Base-by-base conservation (phyloP, 2,329 filamentous ascomycete genomes). In the Exophiala sideris region DNA sequence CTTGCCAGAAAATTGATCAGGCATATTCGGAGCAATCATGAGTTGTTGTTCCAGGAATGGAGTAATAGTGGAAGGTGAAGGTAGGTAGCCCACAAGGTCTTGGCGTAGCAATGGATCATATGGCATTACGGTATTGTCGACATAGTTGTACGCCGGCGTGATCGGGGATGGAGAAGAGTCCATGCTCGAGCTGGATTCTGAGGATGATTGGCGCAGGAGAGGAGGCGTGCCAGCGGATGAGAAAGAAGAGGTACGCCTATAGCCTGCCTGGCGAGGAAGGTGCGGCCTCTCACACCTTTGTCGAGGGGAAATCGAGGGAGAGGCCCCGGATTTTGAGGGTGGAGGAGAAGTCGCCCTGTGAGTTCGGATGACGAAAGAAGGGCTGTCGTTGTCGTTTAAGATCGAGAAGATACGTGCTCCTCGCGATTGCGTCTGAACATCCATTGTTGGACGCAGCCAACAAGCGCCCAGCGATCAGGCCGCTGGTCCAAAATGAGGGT, bases 321-420 rank as follows among this genome's bases (percentile, higher is more conserved):
- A 62, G 48, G 42, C 42, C 8, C 24, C 24, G 24, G 24, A 29
- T 29, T 32, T 45, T 10, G 44, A 44, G 9, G 59, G 42, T 38
- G 52, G 40, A 35, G 57, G 58, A 51, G 59, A 58, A 50, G 61
- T 53, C 34, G 54, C 42, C 50, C 48, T 50, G 32, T 70, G 70
- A 45, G n/a, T 20, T 24, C 71, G 70, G 48, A 75, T 70, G 34
- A 70, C 70, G 63, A 76, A 76, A 21, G 73, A 73, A 41, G 73
- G 73, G 54, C 73, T 70, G 58, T 76, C 72, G 65, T 76, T 73
- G 64, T 76, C 74, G 65, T 76, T 76, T 55, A 76, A 59, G 59
- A 76, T 76, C 29, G 73, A 76, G 61, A 65, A 64, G 56, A 64
- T 51, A 55, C 60, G 60, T 58, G 57, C 51, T 63, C 55, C 63